phyloP scores from a whole-genome alignment of 306 rosid genomes.

The Dryas alaskensis region DNA sequence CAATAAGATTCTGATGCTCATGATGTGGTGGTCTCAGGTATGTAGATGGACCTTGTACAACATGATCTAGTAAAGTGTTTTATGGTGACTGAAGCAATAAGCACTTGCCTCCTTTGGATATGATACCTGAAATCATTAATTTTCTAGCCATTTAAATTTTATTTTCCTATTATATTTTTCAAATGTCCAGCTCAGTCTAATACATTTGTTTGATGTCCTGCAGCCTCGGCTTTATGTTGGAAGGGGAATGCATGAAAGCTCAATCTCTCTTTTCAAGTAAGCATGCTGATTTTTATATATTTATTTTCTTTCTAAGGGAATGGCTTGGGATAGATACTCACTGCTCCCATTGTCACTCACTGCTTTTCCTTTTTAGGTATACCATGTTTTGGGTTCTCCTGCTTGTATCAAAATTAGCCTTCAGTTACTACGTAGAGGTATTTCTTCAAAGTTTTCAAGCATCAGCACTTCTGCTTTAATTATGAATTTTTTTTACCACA shows the following conservation, averaged over 20 bases:
- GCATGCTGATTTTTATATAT: conserved; percentile 29
- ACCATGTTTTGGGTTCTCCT: conserved; percentile 83
- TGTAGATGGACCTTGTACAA: conserved; percentile 23
- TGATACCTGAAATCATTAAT: conserved; percentile 13
- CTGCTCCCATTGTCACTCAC: conserved; percentile 29
- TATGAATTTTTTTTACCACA: neutral
- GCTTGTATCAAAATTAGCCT: conserved; percentile 69
- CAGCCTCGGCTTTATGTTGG: conserved; percentile 98
- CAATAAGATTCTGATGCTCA: conserved; percentile 46
- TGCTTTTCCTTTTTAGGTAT: conserved; percentile 59
- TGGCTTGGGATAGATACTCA: conserved; percentile 26
- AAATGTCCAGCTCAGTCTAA: neutral
- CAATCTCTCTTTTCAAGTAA: conserved; percentile 72
- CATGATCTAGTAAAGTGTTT: conserved; percentile 1
- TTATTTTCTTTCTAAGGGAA: conserved; percentile 21
- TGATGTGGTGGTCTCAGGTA: conserved; percentile 99
- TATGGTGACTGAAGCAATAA: conserved; percentile 8
- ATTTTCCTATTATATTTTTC: neutral
- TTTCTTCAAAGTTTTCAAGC: conserved; percentile 14
- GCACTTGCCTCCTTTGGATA: conserved; percentile 20
- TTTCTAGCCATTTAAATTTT: neutral
- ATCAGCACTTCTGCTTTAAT: neutral
- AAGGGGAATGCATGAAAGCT: conserved; percentile 98
- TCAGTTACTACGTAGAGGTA: conserved; percentile 96
- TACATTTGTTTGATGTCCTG: conserved; percentile 18